phyloP scores from a whole-genome alignment of 2,329 filamentous ascomycete genomes.

The Ascochyta clinopodiicola region DNA sequence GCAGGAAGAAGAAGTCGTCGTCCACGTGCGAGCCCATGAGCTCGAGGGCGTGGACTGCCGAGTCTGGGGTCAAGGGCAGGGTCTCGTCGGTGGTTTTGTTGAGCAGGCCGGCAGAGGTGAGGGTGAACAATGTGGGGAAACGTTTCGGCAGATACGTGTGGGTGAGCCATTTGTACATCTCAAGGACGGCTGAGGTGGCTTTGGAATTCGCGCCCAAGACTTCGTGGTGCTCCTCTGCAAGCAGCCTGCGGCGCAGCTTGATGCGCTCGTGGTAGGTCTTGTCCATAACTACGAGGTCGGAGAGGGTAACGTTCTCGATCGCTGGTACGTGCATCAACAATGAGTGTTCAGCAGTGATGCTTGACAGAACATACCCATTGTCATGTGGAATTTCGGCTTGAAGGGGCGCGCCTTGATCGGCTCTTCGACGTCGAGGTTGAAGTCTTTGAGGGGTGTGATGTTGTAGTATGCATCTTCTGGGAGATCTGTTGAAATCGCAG shows the following conservation, averaged over 20 bases:
- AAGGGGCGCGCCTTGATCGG: slow-evolving; percentile 64
- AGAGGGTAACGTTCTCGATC: slow-evolving; percentile 59
- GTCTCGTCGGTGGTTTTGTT: slow-evolving; percentile 56
- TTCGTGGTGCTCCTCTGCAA: slow-evolving; percentile 53
- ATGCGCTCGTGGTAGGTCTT: slow-evolving; percentile 63
- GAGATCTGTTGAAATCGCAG: not conserved
- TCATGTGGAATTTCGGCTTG: slow-evolving; percentile 67
- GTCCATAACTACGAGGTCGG: slow-evolving; percentile 66
- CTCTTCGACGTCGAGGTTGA: slow-evolving; percentile 59
- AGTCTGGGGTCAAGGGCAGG: slow-evolving; percentile 49
- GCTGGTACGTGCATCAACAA: slow-evolving; percentile 44
- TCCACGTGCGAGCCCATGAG: slow-evolving; percentile 62
- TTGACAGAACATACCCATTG: slow-evolving; percentile 59
- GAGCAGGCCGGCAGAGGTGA: slow-evolving; percentile 42
- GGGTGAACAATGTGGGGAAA: slow-evolving; percentile 61
- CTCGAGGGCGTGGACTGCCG: slow-evolving; percentile 52
- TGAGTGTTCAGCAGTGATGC: not conserved
- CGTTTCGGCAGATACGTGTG: slow-evolving; percentile 62
- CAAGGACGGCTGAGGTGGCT: slow-evolving; percentile 57
- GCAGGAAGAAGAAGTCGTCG: slow-evolving; percentile 65
- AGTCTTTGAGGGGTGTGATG: slow-evolving; percentile 57
- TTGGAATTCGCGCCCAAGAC: slow-evolving; percentile 47
- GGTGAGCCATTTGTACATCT: slow-evolving; percentile 64
- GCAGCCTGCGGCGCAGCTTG: slow-evolving; percentile 55
- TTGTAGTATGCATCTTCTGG: slow-evolving; percentile 45